Base-by-base conservation (phyloP, 1,284 basidiomycete species). In the Cryptococcus jaspeensis region DNA sequence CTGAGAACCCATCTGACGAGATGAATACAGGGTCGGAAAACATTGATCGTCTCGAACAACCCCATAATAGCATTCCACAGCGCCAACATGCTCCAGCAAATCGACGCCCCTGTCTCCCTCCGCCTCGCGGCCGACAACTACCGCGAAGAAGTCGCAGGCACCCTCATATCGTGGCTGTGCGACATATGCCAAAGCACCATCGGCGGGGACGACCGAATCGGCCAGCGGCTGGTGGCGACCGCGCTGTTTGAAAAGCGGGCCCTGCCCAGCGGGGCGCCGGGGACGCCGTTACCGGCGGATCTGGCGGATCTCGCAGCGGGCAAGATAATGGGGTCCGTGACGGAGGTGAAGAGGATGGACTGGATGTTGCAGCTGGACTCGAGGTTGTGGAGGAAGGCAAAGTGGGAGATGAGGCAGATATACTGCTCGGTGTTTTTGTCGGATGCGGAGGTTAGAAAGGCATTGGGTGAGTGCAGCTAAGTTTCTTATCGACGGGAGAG, bases 71-170 rank as follows among this genome's bases (percentile, higher is more conserved):
- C 96, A 11, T 83, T 95, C 36, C 87, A 91, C 64, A 85, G 88
- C 51, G 91, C 92, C 0, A 86, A 86, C 51, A 83, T 84, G 53
- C 86, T 99, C 58, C 82, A 86, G 13, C 87, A 90, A 66, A 93
- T 98, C 61, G 94, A 98, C 69, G 81, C 99, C 1, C 90, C 90
- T 5, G 90, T 98, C 20, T 94, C 92, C 1, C 85, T 99, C 51
- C 85, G 92, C 5, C 83, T 89, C 20, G 88, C 91, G 2, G 88
- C 89, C 67, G 92, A 97, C 69, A 88, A 89, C 0, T 97, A 92
- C 72, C 84, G 87, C 60, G 95, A 99, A 72, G 88, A 95, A 71
- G 83, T 93, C 16, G 86, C 85, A 6, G 86, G 85, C 1, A 85
- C 90, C 32, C 84, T 95, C 55, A 87, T 95, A 59, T 87, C 90